phyloP scores from a whole-genome alignment of 1,284 basidiomycete genomes.

The Heterobasidion parviporum region DNA sequence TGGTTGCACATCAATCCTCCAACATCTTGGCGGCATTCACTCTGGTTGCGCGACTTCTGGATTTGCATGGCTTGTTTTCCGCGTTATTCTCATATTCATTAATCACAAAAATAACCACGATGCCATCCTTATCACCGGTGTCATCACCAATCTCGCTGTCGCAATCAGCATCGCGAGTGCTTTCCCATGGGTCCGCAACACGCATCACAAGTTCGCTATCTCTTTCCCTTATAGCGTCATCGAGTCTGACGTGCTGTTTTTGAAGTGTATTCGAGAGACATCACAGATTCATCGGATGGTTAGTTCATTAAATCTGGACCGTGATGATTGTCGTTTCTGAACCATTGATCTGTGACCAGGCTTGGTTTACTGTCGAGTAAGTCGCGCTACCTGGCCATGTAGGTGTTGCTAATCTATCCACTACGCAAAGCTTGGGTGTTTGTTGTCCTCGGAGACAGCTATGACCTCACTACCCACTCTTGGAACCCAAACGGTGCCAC shows the following conservation, averaged over 20 bases:
- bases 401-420: slow-evolving; percentile 2
- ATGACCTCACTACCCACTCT: slow-evolving; percentile 28
- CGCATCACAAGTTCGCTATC: slow-evolving; percentile 53
- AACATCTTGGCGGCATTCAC: slow-evolving; percentile 65
- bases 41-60: slow-evolving; percentile 62
- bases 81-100: slow-evolving; percentile 42
- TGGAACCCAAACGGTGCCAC: slow-evolving; percentile 29
- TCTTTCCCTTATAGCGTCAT: neutral
- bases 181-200: slow-evolving; percentile 60
- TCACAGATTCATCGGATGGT: slow-evolving; percentile 67
- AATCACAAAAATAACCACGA: slow-evolving; percentile 45
- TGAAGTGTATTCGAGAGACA: slow-evolving; percentile 57
- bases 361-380: slow-evolving; percentile 47
- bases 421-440: slow-evolving; percentile 29
- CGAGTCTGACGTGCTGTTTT: slow-evolving; percentile 8
- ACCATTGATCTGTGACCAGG: slow-evolving; percentile 24
- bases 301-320: slow-evolving; percentile 18
- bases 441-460: slow-evolving; percentile 34
- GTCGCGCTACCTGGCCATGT: slow-evolving; percentile 16
- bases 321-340: slow-evolving; percentile 11
- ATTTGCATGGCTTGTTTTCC: slow-evolving; percentile 56
- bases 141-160: slow-evolving; percentile 50
- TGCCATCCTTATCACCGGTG: slow-evolving; percentile 47
- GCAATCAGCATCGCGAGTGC: slow-evolving; percentile 52
- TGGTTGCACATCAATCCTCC: slow-evolving; percentile 52